Evolutionary conservation across 305 asterid genomes (phyloP).

Genomic region (Rubia occidens): DNA sequence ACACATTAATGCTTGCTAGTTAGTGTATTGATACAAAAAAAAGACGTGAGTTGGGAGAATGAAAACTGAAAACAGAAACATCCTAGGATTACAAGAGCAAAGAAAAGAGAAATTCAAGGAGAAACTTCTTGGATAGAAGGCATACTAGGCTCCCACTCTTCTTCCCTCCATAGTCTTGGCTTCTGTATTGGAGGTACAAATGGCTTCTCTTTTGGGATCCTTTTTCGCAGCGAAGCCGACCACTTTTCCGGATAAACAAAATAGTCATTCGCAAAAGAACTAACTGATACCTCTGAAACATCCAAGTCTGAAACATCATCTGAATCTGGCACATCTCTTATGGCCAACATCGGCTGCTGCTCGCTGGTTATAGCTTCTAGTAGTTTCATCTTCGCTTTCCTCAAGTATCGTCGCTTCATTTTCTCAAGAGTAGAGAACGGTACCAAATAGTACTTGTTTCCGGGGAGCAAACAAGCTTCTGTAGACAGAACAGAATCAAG

Average conservation of each 20-base stretch:
- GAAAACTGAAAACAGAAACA: too few relatives aligned
- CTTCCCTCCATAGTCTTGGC: conserved; percentile 39
- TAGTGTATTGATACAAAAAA: neutral
- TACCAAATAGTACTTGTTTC: conserved; percentile 46
- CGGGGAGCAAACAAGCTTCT: conserved; percentile 45
- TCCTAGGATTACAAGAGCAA: neutral
- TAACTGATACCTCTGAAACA: conserved; percentile 26
- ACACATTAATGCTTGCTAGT: neutral
- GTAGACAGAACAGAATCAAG: conserved; percentile 43
- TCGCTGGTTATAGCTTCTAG: conserved; percentile 11
- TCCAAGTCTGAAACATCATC: conserved; percentile 23
- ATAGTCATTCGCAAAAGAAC: conserved; percentile 45
- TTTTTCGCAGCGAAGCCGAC: conserved; percentile 23
- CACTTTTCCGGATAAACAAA: conserved; percentile 32
- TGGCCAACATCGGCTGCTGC: conserved; percentile 19
- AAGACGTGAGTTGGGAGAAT: too few relatives aligned
- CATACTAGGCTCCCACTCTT: conserved; percentile 70
- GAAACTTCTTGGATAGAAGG: conserved; percentile 51
- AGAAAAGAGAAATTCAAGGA: conserved; percentile 34
- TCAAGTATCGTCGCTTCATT: conserved; percentile 36
- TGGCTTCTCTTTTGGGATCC: conserved; percentile 23
- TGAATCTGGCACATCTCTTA: conserved; percentile 16
- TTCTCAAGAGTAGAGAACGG: conserved; percentile 42
- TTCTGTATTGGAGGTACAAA: conserved; percentile 58
- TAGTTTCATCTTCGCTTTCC: conserved; percentile 17